These are phyloP conservation scores for Boeremia lycopersici DNA, from an alignment of 2,329 filamentous ascomycete genomes.

Conservation along the genomic window DNA sequence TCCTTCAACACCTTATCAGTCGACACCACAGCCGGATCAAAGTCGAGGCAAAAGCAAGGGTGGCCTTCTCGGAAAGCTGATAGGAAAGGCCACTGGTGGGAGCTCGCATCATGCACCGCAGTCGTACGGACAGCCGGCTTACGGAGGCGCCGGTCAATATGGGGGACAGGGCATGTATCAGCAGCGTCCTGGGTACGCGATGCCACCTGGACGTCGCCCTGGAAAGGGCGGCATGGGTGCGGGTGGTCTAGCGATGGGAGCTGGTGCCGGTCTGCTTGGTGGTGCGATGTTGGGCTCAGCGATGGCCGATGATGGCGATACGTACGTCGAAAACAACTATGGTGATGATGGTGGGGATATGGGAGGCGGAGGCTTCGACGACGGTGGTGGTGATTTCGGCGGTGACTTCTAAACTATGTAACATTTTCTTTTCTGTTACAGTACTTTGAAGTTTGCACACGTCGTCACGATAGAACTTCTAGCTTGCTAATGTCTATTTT, in stretches of 20 bases:
- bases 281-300: constrained; percentile 74
- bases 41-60: constrained; percentile 48
- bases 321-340: constrained; percentile 35
- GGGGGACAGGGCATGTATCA: constrained; percentile 22
- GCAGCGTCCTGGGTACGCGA: constrained; percentile 27
- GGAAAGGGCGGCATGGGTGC: constrained; percentile 65
- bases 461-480: background rate
- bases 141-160: constrained; percentile 35
- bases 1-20: constrained; percentile 13
- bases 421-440: too few relatives aligned
- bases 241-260: constrained; percentile 74
- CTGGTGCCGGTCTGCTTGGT: constrained; percentile 81
- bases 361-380: constrained; percentile 8
- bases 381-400: constrained; percentile 3
- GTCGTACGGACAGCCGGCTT: constrained; percentile 26
- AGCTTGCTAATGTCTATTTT: background rate
- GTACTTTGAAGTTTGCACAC: too few relatives aligned
- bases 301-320: constrained; percentile 50
- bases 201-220: constrained; percentile 17
- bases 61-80: constrained; percentile 59
- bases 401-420: background rate
- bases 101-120: constrained; percentile 43
- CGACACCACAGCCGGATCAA: constrained; percentile 27
- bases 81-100: constrained; percentile 53
- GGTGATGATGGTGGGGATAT: constrained; percentile 28